Evolutionary conservation across 257 asterid genomes (phyloP).

Genomic region (Nicotiana otophora): DNA sequence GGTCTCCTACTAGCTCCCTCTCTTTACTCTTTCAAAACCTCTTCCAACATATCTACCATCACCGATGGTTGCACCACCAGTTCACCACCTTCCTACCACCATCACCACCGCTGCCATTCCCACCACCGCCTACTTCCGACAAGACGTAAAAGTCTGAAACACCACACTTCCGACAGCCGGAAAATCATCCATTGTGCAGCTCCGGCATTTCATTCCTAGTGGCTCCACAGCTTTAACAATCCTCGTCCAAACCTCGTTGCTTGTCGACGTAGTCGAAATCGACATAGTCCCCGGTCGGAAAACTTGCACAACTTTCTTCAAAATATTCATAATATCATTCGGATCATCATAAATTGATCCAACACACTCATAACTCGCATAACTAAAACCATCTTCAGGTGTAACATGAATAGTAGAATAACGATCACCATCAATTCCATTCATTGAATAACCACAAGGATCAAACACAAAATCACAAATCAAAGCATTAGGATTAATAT

Average conservation of each 20-base stretch:
- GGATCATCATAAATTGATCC: constrained; percentile 48
- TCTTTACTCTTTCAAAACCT: constrained; percentile 24
- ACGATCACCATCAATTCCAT: constrained; percentile 64
- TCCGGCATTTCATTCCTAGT: constrained; percentile 66
- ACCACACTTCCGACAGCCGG: constrained; percentile 59
- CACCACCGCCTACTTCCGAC: constrained; percentile 33
- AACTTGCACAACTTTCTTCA: constrained; percentile 56
- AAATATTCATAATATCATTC: constrained; percentile 26
- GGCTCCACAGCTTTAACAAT: constrained; percentile 58
- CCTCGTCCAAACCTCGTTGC: constrained; percentile 49
- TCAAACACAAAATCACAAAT: constrained; percentile 88
- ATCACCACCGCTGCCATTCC: neutral
- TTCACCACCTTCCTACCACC: neutral
- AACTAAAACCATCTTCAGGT: constrained; percentile 94
- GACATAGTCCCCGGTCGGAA: constrained; percentile 71
- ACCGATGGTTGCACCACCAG: neutral
- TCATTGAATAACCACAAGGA: constrained; percentile 97
- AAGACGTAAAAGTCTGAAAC: constrained; percentile 58
- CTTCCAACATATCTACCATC: constrained; percentile 17
- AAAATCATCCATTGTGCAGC: constrained; percentile 63
- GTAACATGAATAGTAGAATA: constrained; percentile 95
- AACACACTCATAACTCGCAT: constrained; percentile 83
- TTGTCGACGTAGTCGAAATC: constrained; percentile 56
- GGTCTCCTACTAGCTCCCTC: constrained; percentile 20
- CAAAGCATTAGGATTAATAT: constrained; percentile 44